phyloP scores from a whole-genome alignment of 306 rosid genomes.

The Cicer chorassanicum region DNA sequence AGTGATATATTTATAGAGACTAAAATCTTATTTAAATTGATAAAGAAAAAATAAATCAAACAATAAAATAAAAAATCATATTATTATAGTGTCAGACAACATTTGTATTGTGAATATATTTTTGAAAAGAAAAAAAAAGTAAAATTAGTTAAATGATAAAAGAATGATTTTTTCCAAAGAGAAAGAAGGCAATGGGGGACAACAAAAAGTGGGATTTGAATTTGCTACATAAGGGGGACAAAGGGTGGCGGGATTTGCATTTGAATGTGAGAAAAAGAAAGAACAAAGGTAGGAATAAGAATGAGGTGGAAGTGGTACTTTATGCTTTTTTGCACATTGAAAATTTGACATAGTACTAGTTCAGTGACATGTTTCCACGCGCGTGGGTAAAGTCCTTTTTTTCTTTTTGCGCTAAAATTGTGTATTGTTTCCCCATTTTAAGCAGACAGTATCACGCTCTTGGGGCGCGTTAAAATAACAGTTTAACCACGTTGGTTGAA shows the following conservation, averaged over 20 bases:
- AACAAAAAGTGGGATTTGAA: slow-evolving; percentile 56
- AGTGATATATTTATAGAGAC: too few relatives aligned
- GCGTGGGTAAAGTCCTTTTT: slow-evolving; percentile 52
- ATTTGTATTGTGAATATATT: too few relatives aligned
- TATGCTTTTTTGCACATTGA: slow-evolving; percentile 29
- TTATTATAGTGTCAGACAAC: too few relatives aligned
- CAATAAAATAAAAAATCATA: neutral
- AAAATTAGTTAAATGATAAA: slow-evolving; percentile 44
- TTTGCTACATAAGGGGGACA: slow-evolving; percentile 32
- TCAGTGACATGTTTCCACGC: slow-evolving; percentile 59
- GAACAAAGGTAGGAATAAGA: neutral
- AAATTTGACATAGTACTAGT: slow-evolving; percentile 44
- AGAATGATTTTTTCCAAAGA: slow-evolving; percentile 28
- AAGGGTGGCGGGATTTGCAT: slow-evolving; percentile 82
- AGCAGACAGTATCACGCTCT: slow-evolving; percentile 47
- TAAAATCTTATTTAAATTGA: too few relatives aligned
- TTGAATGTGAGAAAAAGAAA: slow-evolving; percentile 59
- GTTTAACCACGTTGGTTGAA: slow-evolving; percentile 4
- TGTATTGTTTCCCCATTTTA: slow-evolving; percentile 19
- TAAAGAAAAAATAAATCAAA: neutral
- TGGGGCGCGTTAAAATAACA: slow-evolving; percentile 42
- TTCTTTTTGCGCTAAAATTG: slow-evolving; percentile 43
- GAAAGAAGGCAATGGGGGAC: slow-evolving; percentile 30
- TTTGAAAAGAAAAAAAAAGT: neutral
- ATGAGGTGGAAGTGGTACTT: slow-evolving; percentile 2